Evolutionary conservation across 176 grass and related monocot species (phyloP).

Genomic region (Neostapfia colusana): DNA sequence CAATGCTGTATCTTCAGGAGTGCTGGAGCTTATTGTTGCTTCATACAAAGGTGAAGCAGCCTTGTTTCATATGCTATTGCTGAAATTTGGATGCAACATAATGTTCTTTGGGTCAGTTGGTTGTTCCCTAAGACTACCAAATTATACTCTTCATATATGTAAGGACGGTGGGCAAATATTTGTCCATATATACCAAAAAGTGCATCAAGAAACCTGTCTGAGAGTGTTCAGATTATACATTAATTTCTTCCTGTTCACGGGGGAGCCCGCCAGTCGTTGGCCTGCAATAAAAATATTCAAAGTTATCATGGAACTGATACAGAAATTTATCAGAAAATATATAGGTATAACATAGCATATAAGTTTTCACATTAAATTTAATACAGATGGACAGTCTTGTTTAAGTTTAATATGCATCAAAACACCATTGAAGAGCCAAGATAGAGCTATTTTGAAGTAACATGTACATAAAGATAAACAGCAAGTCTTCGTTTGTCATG

Average conservation of each 20-base stretch:
- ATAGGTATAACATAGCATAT: background rate
- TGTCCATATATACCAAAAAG: background rate
- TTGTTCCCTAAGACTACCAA: conserved; percentile 3
- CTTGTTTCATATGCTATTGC: background rate
- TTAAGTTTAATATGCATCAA: background rate
- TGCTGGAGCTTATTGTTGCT: conserved; percentile 10
- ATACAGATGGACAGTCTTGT: background rate
- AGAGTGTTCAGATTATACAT: conserved; percentile 32
- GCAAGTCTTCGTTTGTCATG: background rate
- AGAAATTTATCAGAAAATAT: conserved; percentile 18
- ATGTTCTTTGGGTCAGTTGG: conserved; percentile 10
- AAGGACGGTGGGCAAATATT: conserved; percentile 11
- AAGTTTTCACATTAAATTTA: background rate
- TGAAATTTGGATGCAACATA: conserved; percentile 8
- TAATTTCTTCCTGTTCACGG: conserved; percentile 58
- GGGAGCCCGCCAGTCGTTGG: conserved; percentile 79
- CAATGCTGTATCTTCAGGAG: conserved; percentile 14
- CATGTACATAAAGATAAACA: background rate
- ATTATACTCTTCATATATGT: background rate
- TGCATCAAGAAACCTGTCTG: background rate
- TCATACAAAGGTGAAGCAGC: background rate
- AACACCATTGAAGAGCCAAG: background rate
- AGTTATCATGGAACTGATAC: background rate
- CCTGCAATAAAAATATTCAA: conserved; percentile 58
- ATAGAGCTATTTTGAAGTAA: background rate